Base-by-base conservation (phyloP, 2,329 filamentous ascomycete species). In the Ciborinia camelliae region DNA sequence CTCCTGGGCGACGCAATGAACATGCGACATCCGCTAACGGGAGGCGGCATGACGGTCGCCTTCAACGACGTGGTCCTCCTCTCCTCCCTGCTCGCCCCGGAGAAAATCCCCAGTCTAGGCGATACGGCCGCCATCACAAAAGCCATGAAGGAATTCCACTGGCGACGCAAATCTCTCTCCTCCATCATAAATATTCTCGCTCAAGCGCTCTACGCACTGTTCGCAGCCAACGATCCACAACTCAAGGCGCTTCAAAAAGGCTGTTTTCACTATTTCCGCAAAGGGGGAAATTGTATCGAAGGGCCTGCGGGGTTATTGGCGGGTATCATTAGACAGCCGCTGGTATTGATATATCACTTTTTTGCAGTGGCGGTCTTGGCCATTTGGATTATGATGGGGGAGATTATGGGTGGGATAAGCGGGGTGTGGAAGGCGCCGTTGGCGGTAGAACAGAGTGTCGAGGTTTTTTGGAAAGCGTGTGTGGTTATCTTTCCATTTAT, bases 11-110 rank as follows among this genome's bases (percentile, higher is more conserved):
- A 99, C 76, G 94, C 95, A 18, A 89, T 96, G 83, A 99, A 99
- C 81, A 99, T 99, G 95, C 90, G 95, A n/a, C 95, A 99, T 78
- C 95, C 95, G 1, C 83, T 99, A 15, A 99, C 95, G 0, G 95
- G 95, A 62, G 95, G 95, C 70, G 95, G 95, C 72, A 99, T 99
- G 95, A 98, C 94, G 0, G 95, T 98, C 1, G 95, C 92, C 1
- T 90, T 99, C 77, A 96, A 94, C 79, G 95, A 99, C 74, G 93
- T 91, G 1, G 84, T 95, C 14, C 78, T 96, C 1, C 83, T 99
- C 32, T 81, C 89, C 0, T 83, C 89, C 10, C 81, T 97, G 28
- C 84, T 99, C 1, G 81, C 85, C 45, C 92, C 92, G 0, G 79
- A 83, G 47, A 77, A 79, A 9, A 83, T 97, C 0, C 88, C 90